Percentiles rank a stretch among this genome's conserved stretches.
Conservation (phyloP, 345 rosid genomes). For the Carallia pectinifolia region DNA sequence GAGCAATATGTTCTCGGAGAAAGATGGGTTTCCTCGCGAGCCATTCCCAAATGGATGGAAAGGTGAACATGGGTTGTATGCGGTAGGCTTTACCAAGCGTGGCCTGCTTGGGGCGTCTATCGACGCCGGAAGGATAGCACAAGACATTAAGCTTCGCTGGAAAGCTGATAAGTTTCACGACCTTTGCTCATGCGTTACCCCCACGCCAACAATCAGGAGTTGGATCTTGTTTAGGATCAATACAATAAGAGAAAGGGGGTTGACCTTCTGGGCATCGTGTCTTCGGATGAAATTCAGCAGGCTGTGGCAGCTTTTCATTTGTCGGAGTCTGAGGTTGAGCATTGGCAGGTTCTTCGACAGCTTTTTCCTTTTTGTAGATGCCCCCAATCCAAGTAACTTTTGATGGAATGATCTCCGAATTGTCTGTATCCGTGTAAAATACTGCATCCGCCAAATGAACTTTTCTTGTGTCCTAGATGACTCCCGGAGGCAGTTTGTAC, state of each 20-base stretch:
- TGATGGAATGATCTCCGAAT: too few species aligned
- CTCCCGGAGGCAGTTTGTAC: too few species aligned
- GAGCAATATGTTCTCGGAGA: conserved; percentile 54
- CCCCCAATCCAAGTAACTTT: too few species aligned
- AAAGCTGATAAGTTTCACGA: conserved; percentile 22
- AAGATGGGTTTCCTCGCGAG: conserved; percentile 61
- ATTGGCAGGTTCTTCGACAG: too few species aligned
- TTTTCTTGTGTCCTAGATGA: background rate
- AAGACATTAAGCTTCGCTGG: conserved; percentile 51
- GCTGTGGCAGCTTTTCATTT: too few species aligned
- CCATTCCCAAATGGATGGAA: conserved; percentile 79
- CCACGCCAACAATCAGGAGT: background rate
- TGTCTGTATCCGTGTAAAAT: too few species aligned
- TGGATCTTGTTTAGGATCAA: too few species aligned
- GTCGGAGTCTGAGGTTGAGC: too few species aligned
- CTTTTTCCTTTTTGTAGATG: too few species aligned
- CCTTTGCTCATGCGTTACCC: conserved; percentile 4
- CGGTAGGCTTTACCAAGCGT: conserved; percentile 72
- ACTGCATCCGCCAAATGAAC: background rate
- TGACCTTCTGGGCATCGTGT: too few species aligned
- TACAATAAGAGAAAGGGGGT: too few species aligned
- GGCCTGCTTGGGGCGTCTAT: conserved; percentile 76
- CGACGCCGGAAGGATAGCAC: conserved; percentile 62
- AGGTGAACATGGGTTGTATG: conserved; percentile 70
- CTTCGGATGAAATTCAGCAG: too few species aligned